Evolutionary conservation across 768 basidiomycete species (phyloP).

Genomic region (Xerocomellus dryophilus): DNA sequence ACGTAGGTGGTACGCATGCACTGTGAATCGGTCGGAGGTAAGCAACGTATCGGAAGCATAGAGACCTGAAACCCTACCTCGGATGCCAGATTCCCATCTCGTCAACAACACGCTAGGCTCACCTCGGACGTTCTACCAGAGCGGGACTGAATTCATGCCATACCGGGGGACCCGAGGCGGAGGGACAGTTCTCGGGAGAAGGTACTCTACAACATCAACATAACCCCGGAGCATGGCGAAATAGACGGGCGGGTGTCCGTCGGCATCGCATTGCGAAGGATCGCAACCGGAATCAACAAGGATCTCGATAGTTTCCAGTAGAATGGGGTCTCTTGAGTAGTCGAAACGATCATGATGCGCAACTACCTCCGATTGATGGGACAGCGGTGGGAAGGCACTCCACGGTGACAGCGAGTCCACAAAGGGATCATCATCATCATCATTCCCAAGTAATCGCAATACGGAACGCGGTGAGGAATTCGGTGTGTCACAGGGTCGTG

Average conservation of each 20-base stretch:
- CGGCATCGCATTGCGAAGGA: neutral
- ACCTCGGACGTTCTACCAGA: rapidly evolving
- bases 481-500: no score
- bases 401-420: no score
- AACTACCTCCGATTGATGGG: no score
- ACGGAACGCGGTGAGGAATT: no score
- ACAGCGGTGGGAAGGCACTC: no score
- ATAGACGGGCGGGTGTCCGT: neutral
- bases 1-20: no score
- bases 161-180: neutral
- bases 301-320: neutral
- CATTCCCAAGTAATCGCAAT: no score
- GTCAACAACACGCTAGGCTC: neutral
- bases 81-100: neutral
- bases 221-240: neutral
- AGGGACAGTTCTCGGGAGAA: neutral
- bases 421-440: no score
- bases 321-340: no score
- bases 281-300: slow-evolving; percentile 3
- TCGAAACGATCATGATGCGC: no score
- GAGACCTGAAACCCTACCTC: neutral
- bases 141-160: neutral
- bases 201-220: neutral
- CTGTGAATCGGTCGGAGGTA: neutral
- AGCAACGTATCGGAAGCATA: neutral